Base-by-base conservation (phyloP, 2,329 filamentous ascomycete genomes). In the Aspergillus brunneoviolaceus region DNA sequence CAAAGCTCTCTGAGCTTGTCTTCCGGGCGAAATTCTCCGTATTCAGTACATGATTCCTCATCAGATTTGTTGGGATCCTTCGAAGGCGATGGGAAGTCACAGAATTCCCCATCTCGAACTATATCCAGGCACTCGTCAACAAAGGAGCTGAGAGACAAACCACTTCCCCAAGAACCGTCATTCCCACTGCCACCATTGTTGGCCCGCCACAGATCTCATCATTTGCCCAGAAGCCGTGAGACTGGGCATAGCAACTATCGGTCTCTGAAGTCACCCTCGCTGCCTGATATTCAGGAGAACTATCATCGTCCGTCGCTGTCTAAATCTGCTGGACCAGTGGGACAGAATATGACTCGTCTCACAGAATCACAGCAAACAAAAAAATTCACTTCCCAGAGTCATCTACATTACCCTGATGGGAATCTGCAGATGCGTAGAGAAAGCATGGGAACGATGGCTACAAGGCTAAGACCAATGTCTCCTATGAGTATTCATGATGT, bases 101-200 rank as follows among this genome's bases (percentile, higher is more conserved):
- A 47, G 51, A 60, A 31, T 56, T 63, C 51, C 60, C 54, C 27
- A 45, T 66, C 23, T 65, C 64, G 2, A 4, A 45, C 42, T 45
- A 42, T 63, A 25, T 58, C 63, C 12, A 63, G 65, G 25, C 65
- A 65, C 23, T 60, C 65, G 10, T 70, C 70, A 1, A 60, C 70
- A 23, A 63, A 65, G 12, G 67, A 76, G 23, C 57, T 72, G 21
- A 73, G 66, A 58, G 76, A 78, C 56, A 79, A 79, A 54, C 76
- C 77, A 7, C 69, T 80, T 5, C 77, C 78, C 16, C 67, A 71
- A 5, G 74, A 74, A 23, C 77, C 77, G 27, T 65, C 68, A 1
- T 67, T 72, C 42, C 64, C 67, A 52, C 56, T 74, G 49, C 63
- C 67, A 5, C 74, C 73, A n/a, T 60, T 73, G 3, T 60, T 67